Base-by-base conservation (phyloP, 2,329 filamentous ascomycete genomes). In the Taxawa tesnikishii region DNA sequence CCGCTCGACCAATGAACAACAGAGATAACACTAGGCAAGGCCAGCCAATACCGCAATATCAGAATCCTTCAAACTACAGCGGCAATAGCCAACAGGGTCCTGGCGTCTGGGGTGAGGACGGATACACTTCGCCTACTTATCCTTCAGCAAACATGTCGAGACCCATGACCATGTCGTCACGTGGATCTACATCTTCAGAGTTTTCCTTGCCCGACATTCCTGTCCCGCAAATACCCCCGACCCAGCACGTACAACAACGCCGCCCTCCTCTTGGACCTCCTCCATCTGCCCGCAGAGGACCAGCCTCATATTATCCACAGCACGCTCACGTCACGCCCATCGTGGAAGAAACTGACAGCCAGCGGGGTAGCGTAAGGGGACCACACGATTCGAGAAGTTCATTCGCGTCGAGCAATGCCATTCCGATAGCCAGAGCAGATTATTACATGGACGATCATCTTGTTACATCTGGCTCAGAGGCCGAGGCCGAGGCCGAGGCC, bases 321-420 rank as follows among this genome's bases (percentile, higher is more conserved):
- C 48, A 56, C 32, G 61, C 58, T 0, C 60, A 59, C 15, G 63
- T 67, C 15, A 59, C 62, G 18, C 63, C 63, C 3, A 67, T 67
- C 30, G 55, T 50, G 3, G 63, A 67, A 46, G 63, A 67, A 39
- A 53, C 58, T 5, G 62, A 63, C 31, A 57, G 50, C n/a, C 49
- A 55, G 26, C 39, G 40, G 5, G 39, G 45, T 9, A 47, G 43
- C 34, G 24, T 37, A 12, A 36, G 43, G 15, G 40, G 40, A 12
- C 42, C 44, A 28, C 32, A 33, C 14, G 48, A 48, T 26, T 59
- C 57, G 9, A 51, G 52, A 19, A 55, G 53, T 9, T 65, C 62
- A 1, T 65, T 57, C 35, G 61, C 62, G 12, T 66, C 63, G 15
- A 67, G 62, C 39, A 65, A 60, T 38, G 62, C 61, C 1, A 64